These are phyloP conservation scores for Testicularia cyperi DNA, from an alignment of 1,284 basidiomycete species.

Conservation along the genomic window DNA sequence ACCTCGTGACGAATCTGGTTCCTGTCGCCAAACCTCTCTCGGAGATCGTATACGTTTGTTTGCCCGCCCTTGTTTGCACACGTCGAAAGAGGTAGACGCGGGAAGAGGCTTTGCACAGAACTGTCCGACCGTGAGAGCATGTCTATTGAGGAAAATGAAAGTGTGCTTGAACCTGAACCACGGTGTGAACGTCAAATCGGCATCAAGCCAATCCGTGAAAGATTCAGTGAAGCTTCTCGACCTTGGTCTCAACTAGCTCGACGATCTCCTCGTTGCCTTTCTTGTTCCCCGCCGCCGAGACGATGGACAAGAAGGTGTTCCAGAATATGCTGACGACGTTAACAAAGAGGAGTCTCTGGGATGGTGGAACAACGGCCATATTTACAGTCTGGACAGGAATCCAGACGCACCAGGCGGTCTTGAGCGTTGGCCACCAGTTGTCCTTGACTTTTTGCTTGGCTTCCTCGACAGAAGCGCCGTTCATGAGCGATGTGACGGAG, in stretches of 20 bases:
- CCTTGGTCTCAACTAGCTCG: conserved; percentile 22
- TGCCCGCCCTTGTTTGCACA: too few relatives aligned
- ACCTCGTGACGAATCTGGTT: too few relatives aligned
- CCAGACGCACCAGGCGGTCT: conserved; percentile 49
- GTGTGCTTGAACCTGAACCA: too few relatives aligned
- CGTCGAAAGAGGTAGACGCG: too few relatives aligned
- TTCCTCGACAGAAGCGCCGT: conserved; percentile 12
- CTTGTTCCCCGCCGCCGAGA: conserved; percentile 3
- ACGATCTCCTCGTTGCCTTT: conserved; percentile 2
- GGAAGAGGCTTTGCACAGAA: too few relatives aligned
- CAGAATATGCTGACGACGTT: conserved; percentile 43
- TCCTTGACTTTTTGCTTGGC: conserved; percentile 38
- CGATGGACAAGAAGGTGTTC: conserved; percentile 51
- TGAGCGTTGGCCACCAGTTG: conserved; percentile 44
- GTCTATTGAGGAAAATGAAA: too few relatives aligned
- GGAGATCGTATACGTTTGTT: too few relatives aligned
- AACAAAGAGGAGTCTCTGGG: conserved; percentile 44
- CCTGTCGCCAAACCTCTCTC: too few relatives aligned
- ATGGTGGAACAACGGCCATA: conserved; percentile 42
- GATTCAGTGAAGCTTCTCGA: conserved; percentile 23
- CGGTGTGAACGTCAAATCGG: too few relatives aligned
- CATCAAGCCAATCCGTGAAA: too few relatives aligned
- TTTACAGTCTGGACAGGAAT: conserved; percentile 49
- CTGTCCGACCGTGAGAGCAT: too few relatives aligned
- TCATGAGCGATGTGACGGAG: conserved; percentile 36